Evolutionary conservation across 2,329 filamentous ascomycete species (phyloP), one percentile per base, ranked within the genome.

Genomic region (Monilinia fructicola): DNA sequence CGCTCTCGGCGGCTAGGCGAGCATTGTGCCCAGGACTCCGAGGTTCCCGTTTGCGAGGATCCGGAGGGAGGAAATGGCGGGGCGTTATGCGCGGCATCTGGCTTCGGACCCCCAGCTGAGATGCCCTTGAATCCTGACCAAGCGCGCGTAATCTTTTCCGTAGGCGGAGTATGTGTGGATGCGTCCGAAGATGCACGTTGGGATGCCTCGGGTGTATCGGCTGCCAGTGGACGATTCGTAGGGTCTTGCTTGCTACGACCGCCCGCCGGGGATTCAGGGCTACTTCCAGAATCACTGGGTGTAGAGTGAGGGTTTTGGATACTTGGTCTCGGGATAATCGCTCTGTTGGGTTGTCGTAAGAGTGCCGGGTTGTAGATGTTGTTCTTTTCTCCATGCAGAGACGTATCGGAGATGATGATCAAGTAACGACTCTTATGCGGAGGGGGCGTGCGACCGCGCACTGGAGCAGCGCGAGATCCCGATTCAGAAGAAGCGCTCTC

Each of bases 41-140:
- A 40, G 2, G 9, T 12, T 40, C 38, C 38, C 12, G 11, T 11
- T 11, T 11, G 38, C 12, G 5, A 14, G 14, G 4, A 0, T 9
- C 14, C 23, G 0, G 23, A 28, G 44, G 16, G 2, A 21, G 6
- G 4, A 7, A 16, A 1, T 2, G 9, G 26, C 6, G 16, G 3
- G 21, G 0, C 6, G 6, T 2, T 16, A 28, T 14, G 14, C 7
- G 11, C 28, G 12, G 10, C 7, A 28, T 58, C 16, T n/a, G 16
- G 16, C 1, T 1, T 44, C 5, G 21, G 16, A 28, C 10, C 28
- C 5, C 10, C 38, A 44, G n/a, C 38, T 28, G 23, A 16, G 2
- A 21, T 2, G 21, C 11, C 21, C 21, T 40, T 11, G 18, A 4
- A 18, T 31, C 5, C 18, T n/a, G n/a, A 12, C 54, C 35, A 7